These are phyloP conservation scores for Brasenia schreberi DNA, from an alignment of 164 flowering plant species.

Conservation along the genomic window DNA sequence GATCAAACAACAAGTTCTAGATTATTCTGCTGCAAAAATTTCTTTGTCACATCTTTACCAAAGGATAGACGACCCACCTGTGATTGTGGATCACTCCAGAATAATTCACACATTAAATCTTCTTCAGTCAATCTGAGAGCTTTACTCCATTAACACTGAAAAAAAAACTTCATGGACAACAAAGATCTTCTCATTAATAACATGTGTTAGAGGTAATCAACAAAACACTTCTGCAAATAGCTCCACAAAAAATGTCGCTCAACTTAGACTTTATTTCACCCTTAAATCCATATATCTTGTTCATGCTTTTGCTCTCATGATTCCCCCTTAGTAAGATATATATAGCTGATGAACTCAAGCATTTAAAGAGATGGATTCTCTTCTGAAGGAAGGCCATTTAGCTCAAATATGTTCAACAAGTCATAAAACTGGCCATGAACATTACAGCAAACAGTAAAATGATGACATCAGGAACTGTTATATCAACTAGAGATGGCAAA, in stretches of 20 bases:
- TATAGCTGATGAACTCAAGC: conserved; percentile 91
- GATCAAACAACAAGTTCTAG: no score
- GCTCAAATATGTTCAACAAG: conserved; percentile 86
- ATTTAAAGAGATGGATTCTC: conserved; percentile 27
- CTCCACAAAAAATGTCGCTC: conserved; percentile 74
- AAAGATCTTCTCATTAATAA: conserved; percentile 73
- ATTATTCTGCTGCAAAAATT: no score
- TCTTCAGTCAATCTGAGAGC: conserved; percentile 39
- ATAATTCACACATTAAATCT: no score
- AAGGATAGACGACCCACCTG: no score
- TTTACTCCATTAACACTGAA: conserved; percentile 91
- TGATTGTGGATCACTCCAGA: no score
- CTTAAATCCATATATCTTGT: conserved; percentile 97
- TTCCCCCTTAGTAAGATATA: conserved; percentile 88
- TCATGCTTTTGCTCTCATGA: conserved; percentile 99
- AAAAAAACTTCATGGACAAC: conserved; percentile 98
- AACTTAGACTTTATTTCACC: conserved; percentile 92
- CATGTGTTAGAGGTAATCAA: conserved; percentile 87
- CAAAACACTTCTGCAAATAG: conserved; percentile 98
- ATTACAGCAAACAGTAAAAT: no score
- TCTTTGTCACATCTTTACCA: no score
- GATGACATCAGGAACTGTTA: no score
- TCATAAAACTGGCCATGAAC: conserved; percentile 63
- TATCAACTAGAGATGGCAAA: no score
- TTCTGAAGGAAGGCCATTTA: conserved; percentile 95